Conservation (phyloP, 2,329 filamentous ascomycete genomes). For the Meredithiella fracta region DNA sequence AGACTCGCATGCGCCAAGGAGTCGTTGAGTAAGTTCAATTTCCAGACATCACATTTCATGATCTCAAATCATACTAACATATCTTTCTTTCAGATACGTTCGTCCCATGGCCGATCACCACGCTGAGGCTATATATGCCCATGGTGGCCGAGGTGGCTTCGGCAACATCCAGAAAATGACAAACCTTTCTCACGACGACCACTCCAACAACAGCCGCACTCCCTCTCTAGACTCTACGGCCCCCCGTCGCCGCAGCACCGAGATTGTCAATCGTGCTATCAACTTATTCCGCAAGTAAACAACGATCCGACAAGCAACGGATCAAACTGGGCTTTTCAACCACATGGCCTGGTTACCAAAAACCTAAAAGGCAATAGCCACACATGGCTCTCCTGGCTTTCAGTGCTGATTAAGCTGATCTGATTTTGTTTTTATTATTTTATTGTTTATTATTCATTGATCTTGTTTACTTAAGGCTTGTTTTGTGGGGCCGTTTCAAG, state of each 20-base stretch:
- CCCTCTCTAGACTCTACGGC: conserved; percentile 16
- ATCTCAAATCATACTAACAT: conserved; percentile 13
- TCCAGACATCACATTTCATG: conserved; percentile 6
- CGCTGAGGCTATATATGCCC: conserved; percentile 17
- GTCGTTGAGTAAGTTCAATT: conserved; percentile 46
- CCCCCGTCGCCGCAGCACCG: conserved; percentile 23
- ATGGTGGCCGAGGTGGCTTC: conserved; percentile 59
- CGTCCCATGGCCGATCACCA: conserved; percentile 33
- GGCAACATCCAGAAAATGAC: conserved; percentile 46
- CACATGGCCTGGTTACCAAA: neutral
- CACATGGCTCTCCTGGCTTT: neutral
- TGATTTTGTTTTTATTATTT: neutral
- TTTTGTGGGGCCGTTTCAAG: neutral
- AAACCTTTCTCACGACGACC: conserved; percentile 16
- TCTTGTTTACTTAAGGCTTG: neutral
- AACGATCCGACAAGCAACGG: neutral
- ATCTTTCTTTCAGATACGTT: conserved; percentile 24
- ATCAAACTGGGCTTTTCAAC: neutral
- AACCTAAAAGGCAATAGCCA: neutral
- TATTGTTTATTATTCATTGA: neutral
- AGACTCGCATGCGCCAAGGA: conserved; percentile 69
- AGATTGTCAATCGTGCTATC: conserved; percentile 15
- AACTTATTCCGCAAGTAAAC: conserved; percentile 13
- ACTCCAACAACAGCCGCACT: conserved; percentile 21
- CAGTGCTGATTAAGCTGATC: neutral